Evolutionary conservation across 805 yeast genomes (phyloP), one percentile per base, ranked within the genome.

Genomic region (Pichia gijzeniarum): DNA sequence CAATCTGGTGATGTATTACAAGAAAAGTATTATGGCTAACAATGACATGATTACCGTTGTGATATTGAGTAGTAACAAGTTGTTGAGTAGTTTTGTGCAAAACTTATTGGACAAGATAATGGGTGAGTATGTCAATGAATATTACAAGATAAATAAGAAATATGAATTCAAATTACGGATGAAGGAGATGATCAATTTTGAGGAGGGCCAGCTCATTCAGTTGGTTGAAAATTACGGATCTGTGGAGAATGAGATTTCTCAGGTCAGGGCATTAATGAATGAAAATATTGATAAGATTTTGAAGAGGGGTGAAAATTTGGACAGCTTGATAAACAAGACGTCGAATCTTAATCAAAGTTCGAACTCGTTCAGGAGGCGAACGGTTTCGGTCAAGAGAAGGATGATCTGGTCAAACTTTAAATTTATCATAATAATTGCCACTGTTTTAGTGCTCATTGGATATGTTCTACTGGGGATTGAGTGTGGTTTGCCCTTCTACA

Each of bases 251-350:
- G 89, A 84, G 48, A 72, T 83, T 18, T 77, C 76, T 44, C 80
- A 80, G 56, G 85, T 84, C 20, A 69, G 82, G 52, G 74, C 74
- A 43, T 62, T 84, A 50, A 82, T 84, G 89, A 73, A 79, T 48
- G 85, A 81, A 49, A 85, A 84, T 56, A 79, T 84, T 44, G 87
- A 80, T 54, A 72, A 78, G 58, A 73, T 88, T 21, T 67, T 87
- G 53, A 79, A 78, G 53, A 74, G 96, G 42, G 95, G 95, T 18
- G 95, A 87, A 56, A 74, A 85, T 43, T 77, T 87, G 48, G 76
- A 78, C 52, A 63, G 75, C 34, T 69, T 87, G 51, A 91, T 87
- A 27, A 85, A 82, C 61, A 87, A 87, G 61, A 88, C 96, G 1
- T 82, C 84, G 50, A 71, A 79, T 43, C 72, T 87, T 61, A 85